Evolutionary conservation across 2,329 filamentous ascomycete genomes (phyloP), one percentile per base, ranked within the genome.

Genomic region (Aspergillus sp.): DNA sequence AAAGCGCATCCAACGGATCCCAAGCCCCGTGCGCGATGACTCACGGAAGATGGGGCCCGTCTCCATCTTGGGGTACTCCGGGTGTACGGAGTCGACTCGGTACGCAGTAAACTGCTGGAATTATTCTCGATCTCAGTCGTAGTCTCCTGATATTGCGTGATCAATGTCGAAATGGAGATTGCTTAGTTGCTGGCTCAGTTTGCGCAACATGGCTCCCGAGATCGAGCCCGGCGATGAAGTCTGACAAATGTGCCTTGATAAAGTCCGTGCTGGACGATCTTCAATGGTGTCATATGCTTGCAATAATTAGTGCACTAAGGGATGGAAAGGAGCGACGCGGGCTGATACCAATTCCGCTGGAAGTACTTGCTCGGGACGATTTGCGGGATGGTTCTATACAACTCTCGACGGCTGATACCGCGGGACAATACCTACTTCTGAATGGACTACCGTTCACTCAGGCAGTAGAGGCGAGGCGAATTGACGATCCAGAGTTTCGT

Each of bases 261-360:
- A 24, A 32, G 48, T 49, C 43, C 38, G 43, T 53, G 49, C 41
- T 53, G 36, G 22, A 48, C 42, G 42, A 52, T 57, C 24, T 48
- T 43, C 24, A 30, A 57, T 56, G 49, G 51, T 57, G 49, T 49
- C 49, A 57, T 57, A 44, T 36, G 41, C 44, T 38, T 47, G 30
- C 34, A 41, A 47, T 41, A 20, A 4, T 45, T 26, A 6, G 36
- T 53, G 34, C 41, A 36, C 49, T 36, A 52, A 36, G 24, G 4
- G 26, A 30, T 30, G 17, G 47, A 20, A 12, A n/a, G 30, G 9
- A 22, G 26, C 26, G 8, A 9, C n/a, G 26, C 26, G 26, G 26
- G 3, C 26, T 11, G 26, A 30, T 24, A 9, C 26, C 26, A 42
- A 20, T 45, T 45, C 54, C 22, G 52, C 48, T 34, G 32, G 48